A percentile compares a stretch with the other conserved stretches of the same genome.
Conservation (phyloP, 1,139 yeast species). For the Pichia sp. region DNA sequence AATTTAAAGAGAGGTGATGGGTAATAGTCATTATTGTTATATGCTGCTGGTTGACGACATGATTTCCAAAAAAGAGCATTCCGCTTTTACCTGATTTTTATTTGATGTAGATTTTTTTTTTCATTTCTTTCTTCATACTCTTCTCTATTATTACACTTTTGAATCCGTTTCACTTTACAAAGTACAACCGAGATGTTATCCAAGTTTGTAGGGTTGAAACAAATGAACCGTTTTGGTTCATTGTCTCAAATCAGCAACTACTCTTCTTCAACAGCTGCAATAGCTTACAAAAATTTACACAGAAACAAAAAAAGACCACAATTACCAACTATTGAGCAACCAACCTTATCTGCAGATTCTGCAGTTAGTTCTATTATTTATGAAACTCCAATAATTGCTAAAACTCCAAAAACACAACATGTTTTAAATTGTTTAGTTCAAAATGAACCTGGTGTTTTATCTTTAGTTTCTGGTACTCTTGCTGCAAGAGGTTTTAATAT, state of each 20-base stretch:
- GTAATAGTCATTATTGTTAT: too few species aligned
- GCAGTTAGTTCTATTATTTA: conserved; percentile 93
- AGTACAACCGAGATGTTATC: conserved; percentile 8
- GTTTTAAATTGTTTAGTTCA: conserved; percentile 95
- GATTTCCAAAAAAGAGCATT: too few species aligned
- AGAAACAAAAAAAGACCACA: conserved; percentile 84
- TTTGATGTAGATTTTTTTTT: too few species aligned
- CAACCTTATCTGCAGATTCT: conserved; percentile 91
- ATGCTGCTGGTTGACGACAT: too few species aligned
- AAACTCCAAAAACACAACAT: conserved; percentile 69
- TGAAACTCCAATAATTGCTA: conserved; percentile 80
- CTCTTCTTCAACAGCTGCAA: conserved; percentile 78
- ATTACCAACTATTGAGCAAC: conserved; percentile 90
- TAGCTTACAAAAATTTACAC: conserved; percentile 89
- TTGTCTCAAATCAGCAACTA: conserved; percentile 5
- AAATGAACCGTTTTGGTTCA: conserved; percentile 9
- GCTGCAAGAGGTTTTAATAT: conserved; percentile 98
- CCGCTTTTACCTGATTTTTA: too few species aligned
- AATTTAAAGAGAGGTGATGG: too few species aligned
- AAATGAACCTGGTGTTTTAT: conserved; percentile 96
- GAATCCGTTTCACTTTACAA: too few species aligned
- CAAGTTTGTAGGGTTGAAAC: conserved; percentile 7
- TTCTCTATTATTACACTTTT: too few species aligned
- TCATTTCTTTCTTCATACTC: neutral
- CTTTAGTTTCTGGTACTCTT: conserved; percentile 87